Evolutionary conservation across 495 filamentous ascomycete genomes (phyloP), one percentile per base, ranked within the genome.

Genomic region (Penicillium silybi): DNA sequence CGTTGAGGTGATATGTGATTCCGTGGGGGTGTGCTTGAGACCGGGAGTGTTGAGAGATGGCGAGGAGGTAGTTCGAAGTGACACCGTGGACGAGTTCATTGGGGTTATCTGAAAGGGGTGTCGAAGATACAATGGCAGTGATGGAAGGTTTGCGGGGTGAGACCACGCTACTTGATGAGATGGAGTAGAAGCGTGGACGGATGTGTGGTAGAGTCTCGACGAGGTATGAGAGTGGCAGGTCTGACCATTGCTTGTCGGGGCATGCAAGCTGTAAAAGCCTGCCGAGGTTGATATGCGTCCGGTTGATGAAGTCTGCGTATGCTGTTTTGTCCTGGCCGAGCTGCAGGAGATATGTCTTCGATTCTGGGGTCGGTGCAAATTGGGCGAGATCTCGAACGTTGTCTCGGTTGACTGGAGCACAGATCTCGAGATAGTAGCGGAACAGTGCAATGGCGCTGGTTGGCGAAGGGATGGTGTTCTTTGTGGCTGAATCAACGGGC

Each of bases 111-210:
- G 56, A 60, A 9, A 71, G 51, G 2, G 61, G 48, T 0, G 58
- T 60, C 26, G 64, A 62, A 13, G 68, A 61, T 16, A 76, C 73
- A 18, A 75, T 61, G 7, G 67, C 72, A 0, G 78, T 79, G 44
- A 79, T 70, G 6, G 73, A 62, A 18, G 69, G 58, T 32, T 67
- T 61, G 15, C 73, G 70, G 0, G 76, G 71, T 7, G 68, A 61
- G 35, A 79, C 61, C 7, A 77, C 61, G 13, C 70, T 72, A 25
- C 71, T 76, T 7, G 76, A 80, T 15, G 78, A 79, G 56, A 81
- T 81, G 45, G 76, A 80, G 61, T 81, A 81, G 61, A 74, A 77
- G 27, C 78, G 73, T 1, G 77, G 73, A 27, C 74, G 72, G 38
- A 73, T 64, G 29, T 61, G 48, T 4, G 65, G 64, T 4, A 81